Base-by-base conservation (phyloP, 441 rosid genomes). In the Geranium incanum region DNA sequence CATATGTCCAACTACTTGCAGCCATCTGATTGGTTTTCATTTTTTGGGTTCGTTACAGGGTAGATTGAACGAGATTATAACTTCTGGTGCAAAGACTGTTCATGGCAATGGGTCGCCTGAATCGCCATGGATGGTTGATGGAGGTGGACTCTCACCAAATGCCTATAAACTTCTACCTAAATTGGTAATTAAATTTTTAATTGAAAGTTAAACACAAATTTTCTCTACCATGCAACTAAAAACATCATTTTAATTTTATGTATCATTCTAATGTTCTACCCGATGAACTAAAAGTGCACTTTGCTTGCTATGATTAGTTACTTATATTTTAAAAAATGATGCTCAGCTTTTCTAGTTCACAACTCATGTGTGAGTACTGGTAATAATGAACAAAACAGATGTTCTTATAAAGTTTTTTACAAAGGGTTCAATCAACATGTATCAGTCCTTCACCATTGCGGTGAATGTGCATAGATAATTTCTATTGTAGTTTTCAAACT, bases 111-210 rank as follows among this genome's bases (percentile, higher is more conserved):
- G 80, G 48, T 75, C 86, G 59, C 84, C 85, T 73, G 93, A 91
- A 68, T 90, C 71, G 76, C 97, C 96, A 64, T 96, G 99, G 99
- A 93, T 91, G 99, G 78, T 82, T 64, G 99, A 96, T 85, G 99
- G 99, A 77, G 96, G 86, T 83, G 98, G 98, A 75, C 87, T 96
- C 71, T 97, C 97, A 74, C 72, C 90, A 69, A 88, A 88, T 82
- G 99, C 97, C 67, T 83, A 83, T 71, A 87, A 93, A 80, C 91
- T 90, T 84, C 87, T 96, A 72, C 91, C 86, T n/a, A 84, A 83
- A 82, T 70, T 96, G 97, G 98, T 93, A 84, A 78, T 2, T 62
- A 21, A 23, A 62, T 2, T 18, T 41, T 59, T 5, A 18, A 18
- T 36, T 62, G 13, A 62, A 23, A 8, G 37, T 62, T 62, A 62